phyloP scores from a whole-genome alignment of 306 rosid species.

The Cicer pinnatifidum region DNA sequence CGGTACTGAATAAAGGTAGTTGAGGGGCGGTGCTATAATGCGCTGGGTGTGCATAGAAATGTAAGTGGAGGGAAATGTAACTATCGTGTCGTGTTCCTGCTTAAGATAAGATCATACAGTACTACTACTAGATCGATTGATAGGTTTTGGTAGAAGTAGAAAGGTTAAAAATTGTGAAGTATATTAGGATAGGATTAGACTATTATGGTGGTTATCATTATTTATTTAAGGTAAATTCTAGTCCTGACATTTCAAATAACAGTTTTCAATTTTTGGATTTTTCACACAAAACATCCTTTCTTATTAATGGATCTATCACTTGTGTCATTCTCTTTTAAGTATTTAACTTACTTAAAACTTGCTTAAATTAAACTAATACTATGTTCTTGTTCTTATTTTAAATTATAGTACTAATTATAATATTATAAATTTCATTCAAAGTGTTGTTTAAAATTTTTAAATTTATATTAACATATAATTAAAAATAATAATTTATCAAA shows the following conservation, averaged over 20 bases:
- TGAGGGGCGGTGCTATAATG: slow-evolving; percentile 54
- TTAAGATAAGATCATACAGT: slow-evolving; percentile 39
- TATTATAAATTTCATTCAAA: neutral
- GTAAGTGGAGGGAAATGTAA: neutral
- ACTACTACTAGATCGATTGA: neutral
- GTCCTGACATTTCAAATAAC: neutral
- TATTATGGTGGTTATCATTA: neutral
- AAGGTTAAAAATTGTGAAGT: slow-evolving; percentile 1
- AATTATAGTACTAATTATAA: neutral
- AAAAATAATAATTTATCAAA: too few relatives aligned
- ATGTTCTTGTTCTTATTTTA: neutral
- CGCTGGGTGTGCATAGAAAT: slow-evolving; percentile 48
- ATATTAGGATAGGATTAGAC: neutral
- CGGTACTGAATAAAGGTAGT: slow-evolving; percentile 41
- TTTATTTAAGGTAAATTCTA: neutral
- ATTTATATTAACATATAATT: too few relatives aligned
- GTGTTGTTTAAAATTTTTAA: too few relatives aligned
- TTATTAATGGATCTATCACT: neutral
- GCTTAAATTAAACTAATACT: neutral
- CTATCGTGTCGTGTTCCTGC: slow-evolving; percentile 9
- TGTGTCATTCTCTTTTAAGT: neutral
- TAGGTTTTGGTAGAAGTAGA: neutral
- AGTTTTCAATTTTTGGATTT: neutral
- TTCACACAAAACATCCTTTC: neutral
- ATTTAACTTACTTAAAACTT: too few relatives aligned